Percentiles rank a stretch among this genome's conserved stretches.
phyloP scores from a whole-genome alignment of 2,329 filamentous ascomycete genomes.

The Chrysosporium queenslandicum region DNA sequence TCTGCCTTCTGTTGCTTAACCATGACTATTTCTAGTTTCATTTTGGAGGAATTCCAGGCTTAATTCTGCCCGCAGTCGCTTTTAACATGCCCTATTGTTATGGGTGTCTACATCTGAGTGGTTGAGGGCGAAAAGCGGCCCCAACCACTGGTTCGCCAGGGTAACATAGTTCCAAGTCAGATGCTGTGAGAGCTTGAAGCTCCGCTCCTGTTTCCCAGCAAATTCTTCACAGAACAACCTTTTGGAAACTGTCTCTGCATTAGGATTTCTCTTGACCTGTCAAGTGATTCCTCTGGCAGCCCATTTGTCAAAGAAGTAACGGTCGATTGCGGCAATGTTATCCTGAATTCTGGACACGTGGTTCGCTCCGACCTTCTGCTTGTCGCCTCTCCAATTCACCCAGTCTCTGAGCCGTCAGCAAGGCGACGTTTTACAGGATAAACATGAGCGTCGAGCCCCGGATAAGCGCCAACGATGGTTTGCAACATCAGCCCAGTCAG shows the following conservation, averaged over 20 bases:
- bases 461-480: slow-evolving; percentile 7
- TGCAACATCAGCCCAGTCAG: background rate
- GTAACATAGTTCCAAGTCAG: too few species aligned
- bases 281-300: background rate
- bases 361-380: background rate
- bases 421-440: background rate
- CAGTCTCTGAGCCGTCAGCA: background rate
- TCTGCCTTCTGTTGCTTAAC: too few species aligned
- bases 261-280: background rate
- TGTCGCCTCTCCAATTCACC: background rate
- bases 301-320: background rate
- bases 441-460: slow-evolving; percentile 14
- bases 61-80: too few species aligned
- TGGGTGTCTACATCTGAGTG: too few species aligned
- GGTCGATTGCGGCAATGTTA: background rate
- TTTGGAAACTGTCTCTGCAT: background rate
- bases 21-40: too few species aligned
- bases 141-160: too few species aligned
- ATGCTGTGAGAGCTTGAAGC: slow-evolving; percentile 1
- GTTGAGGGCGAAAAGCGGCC: too few species aligned
- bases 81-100: too few species aligned
- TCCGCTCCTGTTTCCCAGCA: background rate
- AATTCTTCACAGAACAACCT: background rate
- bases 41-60: too few species aligned
- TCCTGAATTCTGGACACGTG: slow-evolving; percentile 11